Conservation (phyloP, 2,329 filamentous ascomycete species). For the Herpotrichia juniperi region DNA sequence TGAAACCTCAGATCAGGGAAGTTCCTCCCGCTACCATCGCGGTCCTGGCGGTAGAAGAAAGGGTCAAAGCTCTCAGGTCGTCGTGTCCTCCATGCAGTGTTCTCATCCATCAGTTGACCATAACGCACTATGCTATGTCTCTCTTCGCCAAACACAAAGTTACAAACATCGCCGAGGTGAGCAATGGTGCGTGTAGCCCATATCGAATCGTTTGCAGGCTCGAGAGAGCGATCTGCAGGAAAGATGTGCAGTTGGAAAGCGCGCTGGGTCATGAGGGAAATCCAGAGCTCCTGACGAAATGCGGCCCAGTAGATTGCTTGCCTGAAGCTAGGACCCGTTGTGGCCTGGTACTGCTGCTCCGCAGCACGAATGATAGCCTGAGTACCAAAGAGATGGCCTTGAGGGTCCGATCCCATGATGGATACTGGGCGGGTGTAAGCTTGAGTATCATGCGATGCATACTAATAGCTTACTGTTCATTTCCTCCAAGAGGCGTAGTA, state of each 20-base stretch:
- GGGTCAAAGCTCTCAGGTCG: slow-evolving; percentile 43
- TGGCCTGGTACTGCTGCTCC: slow-evolving; percentile 39
- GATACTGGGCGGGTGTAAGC: slow-evolving; percentile 21
- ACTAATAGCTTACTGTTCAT: slow-evolving; percentile 41
- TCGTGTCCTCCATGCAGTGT: slow-evolving; percentile 38
- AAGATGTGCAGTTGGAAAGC: slow-evolving; percentile 45
- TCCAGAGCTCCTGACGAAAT: slow-evolving; percentile 46
- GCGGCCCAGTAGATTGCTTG: slow-evolving; percentile 47
- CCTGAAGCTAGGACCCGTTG: slow-evolving; percentile 37
- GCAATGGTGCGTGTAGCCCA: slow-evolving; percentile 52
- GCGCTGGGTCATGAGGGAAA: slow-evolving; percentile 44
- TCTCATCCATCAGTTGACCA: slow-evolving; percentile 41
- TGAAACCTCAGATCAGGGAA: slow-evolving; percentile 45
- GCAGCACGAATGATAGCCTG: slow-evolving; percentile 44
- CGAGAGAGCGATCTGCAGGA: slow-evolving; percentile 47
- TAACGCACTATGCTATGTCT: slow-evolving; percentile 37
- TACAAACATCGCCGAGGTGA: slow-evolving; percentile 44
- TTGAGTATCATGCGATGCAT: neutral
- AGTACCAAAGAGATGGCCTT: slow-evolving; percentile 47
- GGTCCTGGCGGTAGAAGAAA: slow-evolving; percentile 39
- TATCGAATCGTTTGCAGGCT: slow-evolving; percentile 47
- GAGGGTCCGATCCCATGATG: slow-evolving; percentile 41
- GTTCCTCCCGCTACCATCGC: slow-evolving; percentile 37
- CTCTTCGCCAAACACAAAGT: slow-evolving; percentile 43
- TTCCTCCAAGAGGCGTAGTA: slow-evolving; percentile 49